Evolutionary conservation across 1,284 basidiomycete species (phyloP), one percentile per base, ranked within the genome.

Genomic region (Malassezia nana): DNA sequence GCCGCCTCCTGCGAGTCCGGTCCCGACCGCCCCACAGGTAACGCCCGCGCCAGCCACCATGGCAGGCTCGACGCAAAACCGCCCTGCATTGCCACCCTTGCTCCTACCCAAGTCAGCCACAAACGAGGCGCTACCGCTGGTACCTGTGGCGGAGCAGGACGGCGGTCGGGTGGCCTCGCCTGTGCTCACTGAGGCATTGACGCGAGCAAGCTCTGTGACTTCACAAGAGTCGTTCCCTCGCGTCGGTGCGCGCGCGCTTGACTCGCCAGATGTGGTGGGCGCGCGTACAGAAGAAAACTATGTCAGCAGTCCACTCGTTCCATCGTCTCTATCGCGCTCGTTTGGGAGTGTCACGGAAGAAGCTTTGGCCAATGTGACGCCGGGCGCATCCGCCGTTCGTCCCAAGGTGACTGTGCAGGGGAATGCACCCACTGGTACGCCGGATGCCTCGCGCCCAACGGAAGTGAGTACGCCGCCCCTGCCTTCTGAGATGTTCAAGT

Each of bases 401-500:
- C n/a, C n/a, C n/a, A n/a, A n/a, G n/a, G n/a, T n/a, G n/a, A n/a
- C n/a, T n/a, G n/a, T n/a, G n/a, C n/a, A n/a, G n/a, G n/a, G n/a
- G n/a, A n/a, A n/a, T n/a, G n/a, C n/a, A n/a, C n/a, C n/a, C n/a
- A n/a, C n/a, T n/a, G n/a, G n/a, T n/a, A n/a, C n/a, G 3, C 24
- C n/a, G 20, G 31, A 15, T 4, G n/a, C 31, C 6, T 29, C 42
- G 30, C 42, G 41, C 7, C 44, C 31, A n/a, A 22, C 16, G 4
- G 45, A 29, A 4, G 16, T 13, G 13, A 38, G 33, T 12, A 25
- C 46, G 26, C 15, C 61, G 39, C 60, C 59, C 45, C 55, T 65
- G 18, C 67, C 67, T 0, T 69, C 67, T 2, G 56, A 63, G 45
- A 67, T 66, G 65, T 57, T 65, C 52, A 64, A 63, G 46, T 55